A percentile compares a stretch with the other conserved stretches of the same genome.
phyloP scores from a whole-genome alignment of 2,329 filamentous ascomycete species.

The Rhynchosporium graminicola region DNA sequence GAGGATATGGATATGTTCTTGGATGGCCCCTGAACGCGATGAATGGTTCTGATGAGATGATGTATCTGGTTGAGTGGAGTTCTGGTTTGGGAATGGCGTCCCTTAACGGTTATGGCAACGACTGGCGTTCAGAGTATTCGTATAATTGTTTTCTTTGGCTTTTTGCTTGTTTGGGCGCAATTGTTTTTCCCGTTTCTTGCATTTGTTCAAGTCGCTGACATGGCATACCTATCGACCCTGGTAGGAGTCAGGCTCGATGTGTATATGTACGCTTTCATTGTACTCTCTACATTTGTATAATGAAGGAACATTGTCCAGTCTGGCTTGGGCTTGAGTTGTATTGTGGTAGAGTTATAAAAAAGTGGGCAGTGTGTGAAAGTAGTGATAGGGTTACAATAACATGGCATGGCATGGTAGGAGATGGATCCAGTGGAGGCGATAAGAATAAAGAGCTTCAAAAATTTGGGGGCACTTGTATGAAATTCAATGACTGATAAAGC shows the following conservation, averaged over 20 bases:
- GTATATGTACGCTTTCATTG: conserved; percentile 6
- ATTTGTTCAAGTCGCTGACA: background rate
- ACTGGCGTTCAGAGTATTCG: conserved; percentile 9
- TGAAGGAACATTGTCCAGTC: background rate
- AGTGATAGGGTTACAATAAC: background rate
- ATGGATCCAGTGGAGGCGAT: background rate
- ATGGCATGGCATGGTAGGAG: background rate
- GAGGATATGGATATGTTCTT: conserved; percentile 25
- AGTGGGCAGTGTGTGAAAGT: background rate
- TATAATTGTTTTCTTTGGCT: background rate
- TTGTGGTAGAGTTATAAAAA: background rate
- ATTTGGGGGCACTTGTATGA: background rate
- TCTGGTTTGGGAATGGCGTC: background rate
- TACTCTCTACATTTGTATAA: conserved; percentile 4
- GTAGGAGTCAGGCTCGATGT: background rate
- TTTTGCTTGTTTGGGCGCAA: background rate
- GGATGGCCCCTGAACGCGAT: conserved; percentile 11
- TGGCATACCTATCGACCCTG: background rate
- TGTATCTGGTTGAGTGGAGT: background rate
- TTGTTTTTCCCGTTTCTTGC: background rate
- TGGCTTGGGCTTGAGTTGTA: background rate
- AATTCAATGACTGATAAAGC: background rate
- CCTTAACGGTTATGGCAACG: background rate
- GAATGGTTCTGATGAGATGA: background rate
- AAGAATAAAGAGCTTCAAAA: background rate